Base-by-base conservation (phyloP, 495 filamentous ascomycete species). In the Aspergillus saccharolyticus region DNA sequence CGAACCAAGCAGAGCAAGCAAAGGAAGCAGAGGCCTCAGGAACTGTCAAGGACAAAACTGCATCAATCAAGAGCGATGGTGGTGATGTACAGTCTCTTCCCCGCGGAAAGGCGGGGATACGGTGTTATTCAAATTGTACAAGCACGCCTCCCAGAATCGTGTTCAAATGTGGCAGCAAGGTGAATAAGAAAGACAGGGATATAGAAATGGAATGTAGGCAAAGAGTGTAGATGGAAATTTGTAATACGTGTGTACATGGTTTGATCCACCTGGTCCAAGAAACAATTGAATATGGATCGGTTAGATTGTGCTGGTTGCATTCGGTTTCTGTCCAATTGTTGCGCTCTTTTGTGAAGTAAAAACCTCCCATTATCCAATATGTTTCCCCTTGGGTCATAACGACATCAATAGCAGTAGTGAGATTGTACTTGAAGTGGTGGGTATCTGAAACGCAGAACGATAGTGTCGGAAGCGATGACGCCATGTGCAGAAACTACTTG, bases 361-460 rank as follows among this genome's bases (percentile, higher is more conserved):
- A 30, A 50, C 14, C 47, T 50, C 14, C 24, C 47, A 24, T 30
- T 25, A 30, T 50, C 47, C 47, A 33, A 39, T 9, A 39, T 28
- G 12, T 50, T 50, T 50, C 18, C 46, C 21, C 51, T 25, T 54
- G 22, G 49, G 28, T 59, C 57, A 42, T 59, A 46, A 50, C 42
- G 44, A 53, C 45, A 42, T 54, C 52, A 69, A 63, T 55, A 55
- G 49, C 59, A 42, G 52, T 62, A 39, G 33, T 39, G 33, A 9
- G 33, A 63, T 66, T 60, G 57, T 60, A 68, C 66, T 55, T 59
- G 56, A 63, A 56, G 62, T 44, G 25, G 42, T 43, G 57, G 57
- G 57, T 59, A 55, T 54, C 52, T 51, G 42, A 59, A 42, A 45
- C 20, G 56, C 42, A 49, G 54, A 21, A 50, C 25, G 20, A 50